Conservation (phyloP, 164 flowering plant species). For the Magnolia officinalis region DNA sequence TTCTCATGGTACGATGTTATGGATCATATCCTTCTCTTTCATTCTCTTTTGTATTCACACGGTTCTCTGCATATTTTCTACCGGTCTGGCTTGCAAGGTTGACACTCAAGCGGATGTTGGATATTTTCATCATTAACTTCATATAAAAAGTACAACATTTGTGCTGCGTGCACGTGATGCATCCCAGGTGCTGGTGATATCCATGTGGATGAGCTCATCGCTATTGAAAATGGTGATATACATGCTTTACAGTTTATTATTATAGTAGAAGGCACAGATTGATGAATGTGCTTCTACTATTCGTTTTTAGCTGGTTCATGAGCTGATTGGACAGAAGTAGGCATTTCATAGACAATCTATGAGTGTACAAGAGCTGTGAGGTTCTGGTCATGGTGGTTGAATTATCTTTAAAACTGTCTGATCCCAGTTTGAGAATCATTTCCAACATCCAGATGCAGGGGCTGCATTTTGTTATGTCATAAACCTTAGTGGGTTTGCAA, state of each 20-base stretch:
- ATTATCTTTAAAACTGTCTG: too few relatives aligned
- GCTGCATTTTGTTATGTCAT: too few relatives aligned
- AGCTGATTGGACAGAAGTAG: not conserved
- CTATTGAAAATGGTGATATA: not conserved
- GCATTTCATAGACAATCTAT: not conserved
- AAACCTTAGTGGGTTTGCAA: not conserved
- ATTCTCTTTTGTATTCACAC: not conserved
- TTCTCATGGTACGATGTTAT: conserved; percentile 70
- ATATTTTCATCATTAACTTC: not conserved
- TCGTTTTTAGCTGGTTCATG: not conserved
- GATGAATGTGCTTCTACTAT: not conserved
- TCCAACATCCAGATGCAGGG: too few relatives aligned
- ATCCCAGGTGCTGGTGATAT: not conserved
- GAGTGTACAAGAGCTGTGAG: not conserved
- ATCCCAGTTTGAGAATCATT: too few relatives aligned
- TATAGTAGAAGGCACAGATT: not conserved
- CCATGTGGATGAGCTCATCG: not conserved
- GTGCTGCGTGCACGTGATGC: not conserved
- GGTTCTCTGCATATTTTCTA: not conserved
- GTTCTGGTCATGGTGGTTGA: too few relatives aligned
- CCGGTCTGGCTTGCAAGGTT: not conserved
- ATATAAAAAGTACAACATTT: not conserved
- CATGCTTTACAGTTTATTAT: not conserved
- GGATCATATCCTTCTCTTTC: not conserved
- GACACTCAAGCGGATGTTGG: not conserved